These are phyloP conservation scores for Xylaria sp. DNA, from an alignment of 2,329 filamentous ascomycete genomes.

Conservation along the genomic window DNA sequence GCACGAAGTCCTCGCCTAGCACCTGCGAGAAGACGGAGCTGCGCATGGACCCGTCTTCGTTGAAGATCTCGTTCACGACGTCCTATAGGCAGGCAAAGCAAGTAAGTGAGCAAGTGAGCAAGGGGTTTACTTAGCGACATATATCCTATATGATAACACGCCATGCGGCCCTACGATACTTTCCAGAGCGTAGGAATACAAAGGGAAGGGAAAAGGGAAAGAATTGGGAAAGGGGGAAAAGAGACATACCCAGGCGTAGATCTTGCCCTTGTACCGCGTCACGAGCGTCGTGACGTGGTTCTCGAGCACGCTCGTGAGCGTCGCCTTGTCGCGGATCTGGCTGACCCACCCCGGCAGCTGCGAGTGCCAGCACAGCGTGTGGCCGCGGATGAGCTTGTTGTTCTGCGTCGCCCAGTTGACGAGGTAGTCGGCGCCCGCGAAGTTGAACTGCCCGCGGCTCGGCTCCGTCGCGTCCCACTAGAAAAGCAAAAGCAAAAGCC, in stretches of 20 bases:
- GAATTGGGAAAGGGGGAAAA: conserved; percentile 42
- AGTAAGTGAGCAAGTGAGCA: background rate
- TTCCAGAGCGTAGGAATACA: too few species aligned
- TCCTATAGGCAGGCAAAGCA: conserved; percentile 52
- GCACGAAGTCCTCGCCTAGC: conserved; percentile 76
- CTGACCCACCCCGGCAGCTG: conserved; percentile 70
- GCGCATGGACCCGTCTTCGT: conserved; percentile 70
- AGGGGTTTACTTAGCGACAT: background rate
- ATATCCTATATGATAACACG: too few species aligned
- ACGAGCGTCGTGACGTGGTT: conserved; percentile 70
- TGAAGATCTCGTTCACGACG: conserved; percentile 74
- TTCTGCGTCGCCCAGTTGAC: conserved; percentile 68
- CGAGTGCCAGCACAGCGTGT: conserved; percentile 74
- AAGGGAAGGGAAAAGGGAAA: background rate
- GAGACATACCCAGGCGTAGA: conserved; percentile 53
- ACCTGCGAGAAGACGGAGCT: conserved; percentile 73
- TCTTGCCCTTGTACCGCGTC: conserved; percentile 70
- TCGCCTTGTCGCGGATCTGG: conserved; percentile 50
- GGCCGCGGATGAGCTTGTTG: conserved; percentile 70
- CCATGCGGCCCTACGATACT: too few species aligned
- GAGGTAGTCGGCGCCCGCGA: conserved; percentile 66
- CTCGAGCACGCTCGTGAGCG: conserved; percentile 66
- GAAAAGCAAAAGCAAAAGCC: conserved; percentile 43
- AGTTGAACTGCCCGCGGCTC: conserved; percentile 64
- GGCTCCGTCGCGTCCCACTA: conserved; percentile 69